Evolutionary conservation across 768 basidiomycete genomes (phyloP).

Genomic region (Megacollybia marginata): DNA sequence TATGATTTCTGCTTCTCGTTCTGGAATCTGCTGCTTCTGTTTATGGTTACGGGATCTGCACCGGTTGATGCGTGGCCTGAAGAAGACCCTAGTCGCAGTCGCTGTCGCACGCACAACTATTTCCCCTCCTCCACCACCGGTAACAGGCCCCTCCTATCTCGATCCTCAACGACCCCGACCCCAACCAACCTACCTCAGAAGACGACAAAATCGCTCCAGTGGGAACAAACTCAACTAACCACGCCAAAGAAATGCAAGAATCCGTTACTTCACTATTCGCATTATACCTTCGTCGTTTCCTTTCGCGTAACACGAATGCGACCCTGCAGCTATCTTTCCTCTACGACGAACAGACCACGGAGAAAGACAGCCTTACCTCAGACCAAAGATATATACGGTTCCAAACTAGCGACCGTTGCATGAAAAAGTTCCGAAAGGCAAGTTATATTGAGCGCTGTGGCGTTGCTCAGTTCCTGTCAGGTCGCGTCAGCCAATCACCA

Average conservation of each 20-base stretch:
- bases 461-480: no score
- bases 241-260: slow-evolving; percentile 85
- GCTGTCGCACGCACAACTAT: slow-evolving; percentile 34
- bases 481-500: no score
- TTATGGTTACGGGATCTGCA: slow-evolving; percentile 33
- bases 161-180: slow-evolving; percentile 44
- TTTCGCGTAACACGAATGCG: no score
- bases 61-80: slow-evolving; percentile 57
- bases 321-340: no score
- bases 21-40: slow-evolving; percentile 38
- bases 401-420: no score
- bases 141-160: slow-evolving; percentile 25
- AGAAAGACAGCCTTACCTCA: no score
- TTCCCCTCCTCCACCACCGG: slow-evolving; percentile 22
- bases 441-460: no score
- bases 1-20: slow-evolving; percentile 24
- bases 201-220: slow-evolving; percentile 84
- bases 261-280: no score
- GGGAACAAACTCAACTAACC: slow-evolving; percentile 74
- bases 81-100: slow-evolving; percentile 29
- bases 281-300: no score
- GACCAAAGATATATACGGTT: no score
- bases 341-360: no score
- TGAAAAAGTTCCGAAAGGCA: no score
- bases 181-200: slow-evolving; percentile 55